A percentile compares a stretch with the other conserved stretches of the same genome.
These are phyloP conservation scores for Eucalyptus victrix DNA, from an alignment of 345 rosid genomes.

Conservation along the genomic window DNA sequence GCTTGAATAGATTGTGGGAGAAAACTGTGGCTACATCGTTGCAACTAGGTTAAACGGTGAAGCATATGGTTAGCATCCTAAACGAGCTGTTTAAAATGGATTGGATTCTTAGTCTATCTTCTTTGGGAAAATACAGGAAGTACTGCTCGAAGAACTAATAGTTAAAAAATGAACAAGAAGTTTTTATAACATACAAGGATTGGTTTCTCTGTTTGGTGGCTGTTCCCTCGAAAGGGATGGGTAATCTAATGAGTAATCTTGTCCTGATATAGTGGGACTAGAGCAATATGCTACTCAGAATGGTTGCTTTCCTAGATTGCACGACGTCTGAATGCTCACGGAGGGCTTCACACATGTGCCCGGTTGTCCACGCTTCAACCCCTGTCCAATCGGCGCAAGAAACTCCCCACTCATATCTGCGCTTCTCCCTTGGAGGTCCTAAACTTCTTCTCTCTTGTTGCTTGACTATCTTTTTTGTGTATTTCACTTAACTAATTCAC, in stretches of 20 bases:
- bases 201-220: background rate
- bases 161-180: background rate
- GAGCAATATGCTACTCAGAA: background rate
- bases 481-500: no score
- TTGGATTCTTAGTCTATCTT: no score
- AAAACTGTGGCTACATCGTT: no score
- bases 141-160: no score
- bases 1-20: background rate
- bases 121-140: no score
- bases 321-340: rapidly evolving
- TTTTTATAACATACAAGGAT: background rate
- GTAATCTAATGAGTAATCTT: background rate
- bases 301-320: background rate
- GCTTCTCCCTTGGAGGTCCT: no score
- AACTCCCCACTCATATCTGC: no score
- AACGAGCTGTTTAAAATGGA: background rate
- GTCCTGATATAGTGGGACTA: background rate
- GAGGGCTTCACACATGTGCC: no score
- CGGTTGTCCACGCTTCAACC: no score
- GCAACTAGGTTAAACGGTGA: background rate
- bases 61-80: background rate
- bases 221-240: background rate
- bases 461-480: no score
- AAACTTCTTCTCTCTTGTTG: no score
- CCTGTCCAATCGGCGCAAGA: no score